Evolutionary conservation across 371 early-diverging fungal species (phyloP), one percentile per base, ranked within the genome.

Genomic region (Circinella umbellata): DNA sequence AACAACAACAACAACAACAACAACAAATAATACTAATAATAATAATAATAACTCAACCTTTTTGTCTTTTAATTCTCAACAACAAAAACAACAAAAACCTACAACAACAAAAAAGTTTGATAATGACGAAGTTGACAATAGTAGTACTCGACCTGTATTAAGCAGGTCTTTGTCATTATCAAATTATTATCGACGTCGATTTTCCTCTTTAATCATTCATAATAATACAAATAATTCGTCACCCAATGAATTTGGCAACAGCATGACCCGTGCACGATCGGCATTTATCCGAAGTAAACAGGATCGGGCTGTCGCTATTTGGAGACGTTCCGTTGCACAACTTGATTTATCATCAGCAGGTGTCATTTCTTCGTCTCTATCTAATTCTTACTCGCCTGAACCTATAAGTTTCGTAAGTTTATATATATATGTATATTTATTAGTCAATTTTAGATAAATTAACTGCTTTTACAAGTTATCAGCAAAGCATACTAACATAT

Each of bases 321-420:
- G 61, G 60, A 67, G 37, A 67, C 60, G 53, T 46, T 60, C 68
- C n/a, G 68, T 67, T n/a, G 68, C 68, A 67, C 68, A 67, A 34
- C 60, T 67, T 35, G 61, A 67, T 14, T 57, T 34, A 27, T 34
- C 57, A n/a, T 47, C 34, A 47, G 27, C 27, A 27, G 27, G 27
- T 27, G 27, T 18, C 48, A 20, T 64, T 37, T 37, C 49, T 34
- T 49, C 35, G 4, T 15, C 17, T 42, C 42, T 11, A 9, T 42
- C 42, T 42, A 42, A 42, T 11, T 42, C 42, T 11, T 42, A 6
- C 3, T 42, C 42, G 1, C 6, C 42, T 42, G 9, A 9, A 42
- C 42, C 42, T 42, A 9, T 42, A 2, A 42, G 6, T 42, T 34
- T 63, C 34, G 48, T 34, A 27, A 27, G 35, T 48, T 63, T 17